Conservation (phyloP, 805 yeast species). For the Suhomyces xylopsoci region DNA sequence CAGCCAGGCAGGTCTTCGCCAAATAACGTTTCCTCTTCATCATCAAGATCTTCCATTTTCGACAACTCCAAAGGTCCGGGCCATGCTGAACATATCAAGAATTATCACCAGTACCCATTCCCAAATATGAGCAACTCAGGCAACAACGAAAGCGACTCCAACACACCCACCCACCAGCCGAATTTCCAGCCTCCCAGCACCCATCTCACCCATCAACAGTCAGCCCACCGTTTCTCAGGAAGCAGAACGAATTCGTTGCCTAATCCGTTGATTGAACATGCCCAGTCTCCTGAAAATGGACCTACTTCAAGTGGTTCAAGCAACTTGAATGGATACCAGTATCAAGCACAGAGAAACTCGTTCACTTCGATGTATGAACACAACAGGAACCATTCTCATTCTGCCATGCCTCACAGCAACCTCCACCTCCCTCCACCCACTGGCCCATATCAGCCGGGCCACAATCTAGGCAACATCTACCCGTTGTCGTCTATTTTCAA, state of each 20-base stretch:
- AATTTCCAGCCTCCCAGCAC: neutral
- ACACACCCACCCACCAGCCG: neutral
- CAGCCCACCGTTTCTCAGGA: neutral
- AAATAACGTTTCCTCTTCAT: neutral
- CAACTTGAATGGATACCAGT: neutral
- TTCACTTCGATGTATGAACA: constrained; percentile 18
- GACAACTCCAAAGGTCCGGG: neutral
- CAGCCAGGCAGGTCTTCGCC: constrained; percentile 4
- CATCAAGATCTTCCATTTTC: constrained; percentile 6
- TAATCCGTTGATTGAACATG: constrained; percentile 12
- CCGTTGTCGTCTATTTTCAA: neutral
- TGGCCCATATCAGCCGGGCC: neutral
- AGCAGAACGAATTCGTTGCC: constrained; percentile 23
- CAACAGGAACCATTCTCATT: neutral
- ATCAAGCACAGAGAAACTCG: constrained; percentile 16
- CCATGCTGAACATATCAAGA: constrained; percentile 3
- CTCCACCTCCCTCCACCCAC: constrained; percentile 1
- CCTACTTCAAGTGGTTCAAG: neutral
- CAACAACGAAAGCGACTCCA: neutral
- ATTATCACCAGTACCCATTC: constrained; percentile 15
- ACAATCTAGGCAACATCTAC: neutral
- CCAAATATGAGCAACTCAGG: constrained; percentile 11
- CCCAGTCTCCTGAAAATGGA: neutral
- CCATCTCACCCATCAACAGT: neutral
- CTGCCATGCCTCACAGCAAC: neutral